A percentile compares a stretch with the other conserved stretches of the same genome.
Evolutionary conservation across 441 rosid species (phyloP).

Genomic region (Codiaeum variegatum): DNA sequence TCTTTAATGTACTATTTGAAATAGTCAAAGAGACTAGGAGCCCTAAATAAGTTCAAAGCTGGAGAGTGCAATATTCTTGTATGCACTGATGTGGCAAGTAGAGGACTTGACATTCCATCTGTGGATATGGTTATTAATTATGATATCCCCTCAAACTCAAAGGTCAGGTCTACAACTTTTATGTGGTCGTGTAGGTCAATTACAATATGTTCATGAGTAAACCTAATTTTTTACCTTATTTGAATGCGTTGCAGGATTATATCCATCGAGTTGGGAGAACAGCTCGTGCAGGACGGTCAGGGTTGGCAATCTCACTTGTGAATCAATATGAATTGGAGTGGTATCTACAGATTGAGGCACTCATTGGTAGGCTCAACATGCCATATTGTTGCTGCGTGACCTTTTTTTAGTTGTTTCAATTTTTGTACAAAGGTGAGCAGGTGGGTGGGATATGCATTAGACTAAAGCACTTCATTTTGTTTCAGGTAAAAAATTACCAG

Average conservation of each 20-base stretch:
- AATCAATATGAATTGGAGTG: slow-evolving; percentile 93
- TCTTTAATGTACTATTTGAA: slow-evolving; percentile 4
- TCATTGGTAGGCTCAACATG: slow-evolving; percentile 51
- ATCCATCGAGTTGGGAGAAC: slow-evolving; percentile 99
- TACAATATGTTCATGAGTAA: not conserved
- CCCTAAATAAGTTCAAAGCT: slow-evolving; percentile 88
- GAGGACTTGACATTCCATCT: slow-evolving; percentile 96
- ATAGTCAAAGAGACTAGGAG: slow-evolving; percentile 96
- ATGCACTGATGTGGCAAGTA: slow-evolving; percentile 94
- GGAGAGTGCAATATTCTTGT: slow-evolving; percentile 91
- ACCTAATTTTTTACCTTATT: slow-evolving; percentile 2
- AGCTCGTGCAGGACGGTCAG: slow-evolving; percentile 97
- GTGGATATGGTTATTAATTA: slow-evolving; percentile 93
- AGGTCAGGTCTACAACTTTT: slow-evolving; percentile 43
- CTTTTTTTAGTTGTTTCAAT: not conserved
- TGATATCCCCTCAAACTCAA: slow-evolving; percentile 75
- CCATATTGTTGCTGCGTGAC: not conserved
- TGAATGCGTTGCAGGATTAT: slow-evolving; percentile 54
- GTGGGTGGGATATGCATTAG: not conserved
- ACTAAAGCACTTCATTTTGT: slow-evolving; percentile 13
- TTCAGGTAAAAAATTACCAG: slow-evolving; percentile 68
- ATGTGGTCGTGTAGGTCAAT: not conserved
- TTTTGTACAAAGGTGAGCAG: not conserved
- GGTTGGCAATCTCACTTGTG: slow-evolving; percentile 85
- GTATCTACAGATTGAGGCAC: slow-evolving; percentile 88